phyloP scores from a whole-genome alignment of 1,139 yeast species.

The Kodamaea plutei region DNA sequence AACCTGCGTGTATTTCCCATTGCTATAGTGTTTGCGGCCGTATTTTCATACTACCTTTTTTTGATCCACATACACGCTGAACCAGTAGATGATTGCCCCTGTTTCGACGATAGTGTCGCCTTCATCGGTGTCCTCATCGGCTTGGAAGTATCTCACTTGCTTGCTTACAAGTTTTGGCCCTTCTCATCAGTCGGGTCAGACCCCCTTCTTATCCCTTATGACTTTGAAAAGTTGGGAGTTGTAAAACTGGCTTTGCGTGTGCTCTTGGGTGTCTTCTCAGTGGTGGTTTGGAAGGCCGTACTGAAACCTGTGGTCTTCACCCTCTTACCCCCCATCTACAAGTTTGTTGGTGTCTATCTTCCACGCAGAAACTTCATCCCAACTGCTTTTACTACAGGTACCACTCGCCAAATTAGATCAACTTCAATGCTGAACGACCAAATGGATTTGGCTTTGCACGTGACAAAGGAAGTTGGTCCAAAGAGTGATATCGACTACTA shows the following conservation, averaged over 20 bases:
- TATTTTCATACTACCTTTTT: slow-evolving; percentile 39
- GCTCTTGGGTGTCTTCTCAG: slow-evolving; percentile 53
- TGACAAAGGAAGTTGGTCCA: slow-evolving; percentile 36
- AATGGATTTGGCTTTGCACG: slow-evolving; percentile 31
- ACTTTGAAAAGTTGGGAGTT: slow-evolving; percentile 38
- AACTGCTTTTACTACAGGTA: slow-evolving; percentile 35
- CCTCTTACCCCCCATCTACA: slow-evolving; percentile 46
- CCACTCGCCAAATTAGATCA: slow-evolving; percentile 37
- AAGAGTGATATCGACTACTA: slow-evolving; percentile 41
- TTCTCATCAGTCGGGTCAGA: slow-evolving; percentile 14
- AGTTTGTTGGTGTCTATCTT: slow-evolving; percentile 36
- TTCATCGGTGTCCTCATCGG: slow-evolving; percentile 89
- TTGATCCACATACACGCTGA: slow-evolving; percentile 70
- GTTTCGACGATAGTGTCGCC: slow-evolving; percentile 93
- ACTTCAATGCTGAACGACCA: slow-evolving; percentile 37
- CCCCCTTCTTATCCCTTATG: slow-evolving; percentile 38
- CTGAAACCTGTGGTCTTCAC: slow-evolving; percentile 61
- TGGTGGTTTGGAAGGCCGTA: slow-evolving; percentile 63
- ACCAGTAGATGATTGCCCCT: slow-evolving; percentile 94
- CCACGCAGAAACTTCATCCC: slow-evolving; percentile 42
- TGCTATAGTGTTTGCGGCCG: slow-evolving; percentile 23
- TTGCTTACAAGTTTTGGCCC: slow-evolving; percentile 8
- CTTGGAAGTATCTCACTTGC: slow-evolving; percentile 55
- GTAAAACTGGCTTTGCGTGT: slow-evolving; percentile 42
- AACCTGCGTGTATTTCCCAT: slow-evolving; percentile 7